These are phyloP conservation scores for Przewalskia tangutica DNA, from an alignment of 257 asterid species.

Conservation along the genomic window DNA sequence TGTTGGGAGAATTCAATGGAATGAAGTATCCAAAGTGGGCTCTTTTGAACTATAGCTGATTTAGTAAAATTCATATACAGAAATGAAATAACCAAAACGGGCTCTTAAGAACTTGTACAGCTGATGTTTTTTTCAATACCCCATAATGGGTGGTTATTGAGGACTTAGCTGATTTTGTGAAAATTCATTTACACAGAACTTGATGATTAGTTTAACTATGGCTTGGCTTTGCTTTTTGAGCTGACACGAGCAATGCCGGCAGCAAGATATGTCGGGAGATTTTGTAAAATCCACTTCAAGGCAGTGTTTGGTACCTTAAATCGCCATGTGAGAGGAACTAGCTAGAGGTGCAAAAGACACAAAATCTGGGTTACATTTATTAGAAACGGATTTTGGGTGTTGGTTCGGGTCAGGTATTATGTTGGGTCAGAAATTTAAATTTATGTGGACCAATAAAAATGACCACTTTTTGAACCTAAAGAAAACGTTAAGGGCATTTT, in stretches of 20 bases:
- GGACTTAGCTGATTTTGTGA: not conserved
- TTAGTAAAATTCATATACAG: not conserved
- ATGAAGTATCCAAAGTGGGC: too few relatives aligned
- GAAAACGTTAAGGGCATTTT: too few relatives aligned
- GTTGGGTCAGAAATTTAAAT: too few relatives aligned
- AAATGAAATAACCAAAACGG: not conserved
- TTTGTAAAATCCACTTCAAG: constrained; percentile 18
- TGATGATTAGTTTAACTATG: not conserved
- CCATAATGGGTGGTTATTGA: not conserved
- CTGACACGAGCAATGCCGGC: not conserved
- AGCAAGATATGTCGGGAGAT: constrained; percentile 33
- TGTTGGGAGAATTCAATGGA: too few relatives aligned
- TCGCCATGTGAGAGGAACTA: too few relatives aligned
- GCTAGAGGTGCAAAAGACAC: too few relatives aligned
- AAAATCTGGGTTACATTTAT: too few relatives aligned
- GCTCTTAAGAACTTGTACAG: not conserved
- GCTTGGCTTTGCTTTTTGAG: not conserved
- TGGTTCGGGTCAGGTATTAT: too few relatives aligned
- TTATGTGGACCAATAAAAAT: too few relatives aligned
- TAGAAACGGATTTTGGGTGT: too few relatives aligned
- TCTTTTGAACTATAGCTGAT: not conserved
- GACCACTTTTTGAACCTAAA: too few relatives aligned
- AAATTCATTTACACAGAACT: not conserved
- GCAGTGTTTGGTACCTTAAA: constrained; percentile 25
- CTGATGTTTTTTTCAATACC: too few relatives aligned